Conservation (phyloP, 176 grass and related monocot species). For the Carex scoparia region DNA sequence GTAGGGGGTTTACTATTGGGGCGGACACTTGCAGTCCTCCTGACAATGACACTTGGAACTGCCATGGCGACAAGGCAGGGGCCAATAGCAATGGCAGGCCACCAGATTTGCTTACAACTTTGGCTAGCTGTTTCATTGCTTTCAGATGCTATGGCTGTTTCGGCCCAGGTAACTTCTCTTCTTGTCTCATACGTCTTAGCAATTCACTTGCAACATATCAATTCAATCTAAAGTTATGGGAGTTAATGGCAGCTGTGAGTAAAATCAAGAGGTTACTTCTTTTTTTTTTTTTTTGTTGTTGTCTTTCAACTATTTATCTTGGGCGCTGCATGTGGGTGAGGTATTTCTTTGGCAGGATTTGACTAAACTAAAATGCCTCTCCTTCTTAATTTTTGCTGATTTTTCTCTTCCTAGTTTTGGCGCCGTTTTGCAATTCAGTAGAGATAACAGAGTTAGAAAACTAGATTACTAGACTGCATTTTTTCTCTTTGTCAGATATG, state of each 20-base stretch:
- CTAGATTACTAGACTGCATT: not conserved
- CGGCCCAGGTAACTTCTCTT: slow-evolving; percentile 51
- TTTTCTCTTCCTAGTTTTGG: not conserved
- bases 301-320: not conserved
- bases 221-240: not conserved
- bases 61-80: slow-evolving; percentile 96
- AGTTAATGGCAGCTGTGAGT: not conserved
- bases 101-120: slow-evolving; percentile 98
- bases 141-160: slow-evolving; percentile 55
- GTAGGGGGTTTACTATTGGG: slow-evolving; percentile 83
- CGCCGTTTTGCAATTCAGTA: not conserved
- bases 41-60: slow-evolving; percentile 92
- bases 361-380: not conserved
- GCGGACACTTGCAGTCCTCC: slow-evolving; percentile 72
- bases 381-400: not conserved
- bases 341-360: not conserved
- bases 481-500: not conserved
- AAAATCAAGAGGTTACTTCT: not conserved
- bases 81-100: slow-evolving; percentile 86
- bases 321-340: not conserved
- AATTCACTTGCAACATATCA: not conserved
- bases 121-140: slow-evolving; percentile 68
- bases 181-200: not conserved
- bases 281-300: not conserved
- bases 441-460: not conserved